A percentile compares a stretch with the other conserved stretches of the same genome.
These are phyloP conservation scores for Trichomonas vaginalis DNA, from an alignment of 208 protist genomes.

Conservation along the genomic window DNA sequence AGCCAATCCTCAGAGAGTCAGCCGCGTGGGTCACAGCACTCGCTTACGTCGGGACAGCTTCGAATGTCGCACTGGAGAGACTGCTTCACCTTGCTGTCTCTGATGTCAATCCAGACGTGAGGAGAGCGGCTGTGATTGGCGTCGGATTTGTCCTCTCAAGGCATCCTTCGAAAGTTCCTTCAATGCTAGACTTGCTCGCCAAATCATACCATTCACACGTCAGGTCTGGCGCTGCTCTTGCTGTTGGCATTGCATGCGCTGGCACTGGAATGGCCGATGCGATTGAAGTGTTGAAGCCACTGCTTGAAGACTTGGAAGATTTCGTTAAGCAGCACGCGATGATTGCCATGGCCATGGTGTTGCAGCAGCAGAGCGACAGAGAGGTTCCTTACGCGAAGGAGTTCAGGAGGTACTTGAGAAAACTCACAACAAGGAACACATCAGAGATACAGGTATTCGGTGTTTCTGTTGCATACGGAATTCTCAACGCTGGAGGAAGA, in stretches of 20 bases:
- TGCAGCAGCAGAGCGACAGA: slow-evolving; percentile 35
- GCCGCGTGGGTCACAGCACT: slow-evolving; percentile 77
- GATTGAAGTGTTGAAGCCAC: slow-evolving; percentile 69
- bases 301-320: slow-evolving; percentile 75
- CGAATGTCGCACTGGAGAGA: slow-evolving; percentile 67
- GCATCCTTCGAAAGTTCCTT: slow-evolving; percentile 48
- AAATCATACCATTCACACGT: slow-evolving; percentile 89
- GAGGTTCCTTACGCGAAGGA: not conserved
- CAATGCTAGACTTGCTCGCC: slow-evolving; percentile 53
- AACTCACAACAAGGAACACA: not conserved
- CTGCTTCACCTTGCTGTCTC: slow-evolving; percentile 84
- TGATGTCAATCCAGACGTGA: slow-evolving; percentile 92
- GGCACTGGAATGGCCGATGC: slow-evolving; percentile 48
- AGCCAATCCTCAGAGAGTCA: slow-evolving; percentile 55
- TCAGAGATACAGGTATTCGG: not conserved
- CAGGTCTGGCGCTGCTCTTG: slow-evolving; percentile 80
- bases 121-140: slow-evolving; percentile 82
- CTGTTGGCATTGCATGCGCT: slow-evolving; percentile 83
- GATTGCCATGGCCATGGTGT: slow-evolving; percentile 83
- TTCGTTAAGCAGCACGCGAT: slow-evolving; percentile 67
- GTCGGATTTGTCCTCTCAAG: slow-evolving; percentile 86
- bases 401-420: not conserved
- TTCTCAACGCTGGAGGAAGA: not conserved
- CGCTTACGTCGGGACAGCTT: slow-evolving; percentile 75
- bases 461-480: not conserved